Base-by-base conservation (phyloP, 1,139 yeast species). In the Debaryomyces sp. region DNA sequence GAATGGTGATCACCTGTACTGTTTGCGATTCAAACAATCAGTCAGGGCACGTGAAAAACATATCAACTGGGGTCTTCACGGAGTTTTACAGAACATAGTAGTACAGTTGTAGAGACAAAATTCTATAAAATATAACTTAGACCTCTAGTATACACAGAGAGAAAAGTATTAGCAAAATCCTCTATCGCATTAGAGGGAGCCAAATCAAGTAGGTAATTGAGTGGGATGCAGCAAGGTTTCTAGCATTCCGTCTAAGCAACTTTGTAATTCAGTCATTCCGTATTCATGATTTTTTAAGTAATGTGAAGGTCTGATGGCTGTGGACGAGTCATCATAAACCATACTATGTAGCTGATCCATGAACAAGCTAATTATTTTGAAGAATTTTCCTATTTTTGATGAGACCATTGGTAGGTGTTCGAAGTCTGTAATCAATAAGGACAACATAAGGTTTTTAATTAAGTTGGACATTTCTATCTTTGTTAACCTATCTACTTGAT, bases 381-480 rank as follows among this genome's bases (percentile, higher is more conserved):
- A 53, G 48, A 61, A 66, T 29, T 56, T 58, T 12, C 71, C 68
- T 33, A 65, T 59, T 44, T 61, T 62, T 30, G 60, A 57, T 10
- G 66, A 53, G 45, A 61, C 64, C 8, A 43, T 43, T 10, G 72
- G 71, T 10, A 71, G 53, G 17, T 63, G 58, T 33, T 67, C 63
- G 42, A 60, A 64, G 49, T 64, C 68, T 22, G 66, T 59, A 4
- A 71, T 60, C 41, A 72, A 55, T 26, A 71, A 54, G 36, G 71
- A 66, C 13, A 72, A 62, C 66, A 71, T 64, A 13, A 71, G 50
- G 51, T 68, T 68, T 45, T 71, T 71, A 49, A 72, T 54, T 33
- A 67, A 44, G 48, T 67, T 68, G 33, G 64, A 56, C 55, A 68
- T 54, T 51, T 70, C 70, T 9, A 55, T 54, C 44, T 60, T 62